Evolutionary conservation across 768 basidiomycete genomes (phyloP).

Genomic region (Strobilomyces dryophilus): DNA sequence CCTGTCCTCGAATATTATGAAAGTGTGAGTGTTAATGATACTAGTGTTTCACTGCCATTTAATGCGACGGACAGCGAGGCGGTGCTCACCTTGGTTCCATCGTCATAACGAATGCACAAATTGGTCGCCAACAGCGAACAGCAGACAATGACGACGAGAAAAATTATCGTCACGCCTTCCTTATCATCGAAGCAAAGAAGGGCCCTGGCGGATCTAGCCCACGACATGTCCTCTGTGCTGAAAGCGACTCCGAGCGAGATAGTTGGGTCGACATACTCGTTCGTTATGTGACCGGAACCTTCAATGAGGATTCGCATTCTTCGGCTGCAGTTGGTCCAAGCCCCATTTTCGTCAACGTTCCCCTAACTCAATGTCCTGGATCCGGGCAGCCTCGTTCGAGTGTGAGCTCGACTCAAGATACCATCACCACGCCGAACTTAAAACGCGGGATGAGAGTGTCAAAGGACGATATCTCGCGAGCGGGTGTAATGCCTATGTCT

Average conservation of each 20-base stretch:
- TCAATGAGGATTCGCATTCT: conserved; percentile 63
- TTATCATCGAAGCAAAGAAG: conserved; percentile 88
- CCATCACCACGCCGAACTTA: conserved; percentile 17
- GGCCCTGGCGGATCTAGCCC: conserved; percentile 64
- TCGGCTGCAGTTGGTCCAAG: conserved; percentile 36
- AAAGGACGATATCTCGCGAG: conserved; percentile 59
- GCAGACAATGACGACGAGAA: conserved; percentile 73
- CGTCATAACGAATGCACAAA: conserved; percentile 85
- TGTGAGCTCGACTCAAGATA: conserved; percentile 40
- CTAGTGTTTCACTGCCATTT: conserved; percentile 9
- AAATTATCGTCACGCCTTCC: conserved; percentile 94
- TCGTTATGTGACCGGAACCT: conserved; percentile 77
- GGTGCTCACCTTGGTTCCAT: conserved; percentile 92
- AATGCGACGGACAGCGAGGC: conserved; percentile 57
- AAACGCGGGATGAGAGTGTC: conserved; percentile 42
- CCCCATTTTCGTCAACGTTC: conserved; percentile 22
- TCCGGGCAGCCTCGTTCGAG: conserved; percentile 55
- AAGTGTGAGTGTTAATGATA: conserved; percentile 58
- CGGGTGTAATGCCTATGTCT: conserved; percentile 51
- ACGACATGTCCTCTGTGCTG: conserved; percentile 93
- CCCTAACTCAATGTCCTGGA: conserved; percentile 23
- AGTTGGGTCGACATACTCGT: conserved; percentile 94
- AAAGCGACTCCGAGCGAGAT: conserved; percentile 91
- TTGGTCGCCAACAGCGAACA: conserved; percentile 86
- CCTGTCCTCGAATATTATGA: conserved; percentile 93